Evolutionary conservation across 306 rosid genomes (phyloP).

Genomic region (Luffa acutangula): DNA sequence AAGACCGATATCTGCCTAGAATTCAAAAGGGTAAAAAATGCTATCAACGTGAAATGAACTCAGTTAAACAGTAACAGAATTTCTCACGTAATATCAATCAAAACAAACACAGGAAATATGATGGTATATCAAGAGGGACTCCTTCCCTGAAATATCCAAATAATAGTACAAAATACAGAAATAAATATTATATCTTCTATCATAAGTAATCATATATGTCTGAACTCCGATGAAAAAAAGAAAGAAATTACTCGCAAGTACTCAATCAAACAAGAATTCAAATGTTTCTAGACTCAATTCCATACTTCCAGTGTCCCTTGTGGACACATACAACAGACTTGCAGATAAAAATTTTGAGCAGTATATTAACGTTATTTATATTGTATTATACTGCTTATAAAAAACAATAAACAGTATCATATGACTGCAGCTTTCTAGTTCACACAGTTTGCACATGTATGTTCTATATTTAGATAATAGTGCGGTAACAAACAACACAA

Average conservation of each 20-base stretch:
- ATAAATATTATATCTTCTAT: neutral
- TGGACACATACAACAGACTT: neutral
- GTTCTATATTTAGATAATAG: neutral
- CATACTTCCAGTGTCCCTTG: neutral
- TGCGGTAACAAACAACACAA: neutral
- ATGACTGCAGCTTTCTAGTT: neutral
- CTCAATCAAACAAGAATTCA: neutral
- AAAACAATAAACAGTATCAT: neutral
- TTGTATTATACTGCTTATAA: neutral
- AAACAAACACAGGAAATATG: neutral
- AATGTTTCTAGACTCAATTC: neutral
- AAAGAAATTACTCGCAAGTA: neutral
- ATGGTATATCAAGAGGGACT: neutral
- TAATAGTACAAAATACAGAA: neutral
- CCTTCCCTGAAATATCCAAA: neutral
- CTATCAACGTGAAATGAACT: slow-evolving; percentile 16
- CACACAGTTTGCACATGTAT: neutral
- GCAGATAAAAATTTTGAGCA: neutral
- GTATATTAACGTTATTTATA: neutral
- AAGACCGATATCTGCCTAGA: slow-evolving; percentile 99
- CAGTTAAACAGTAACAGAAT: neutral
- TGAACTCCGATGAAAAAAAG: too few relatives aligned
- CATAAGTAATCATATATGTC: too few relatives aligned
- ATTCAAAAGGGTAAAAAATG: slow-evolving; percentile 31
- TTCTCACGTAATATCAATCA: neutral